These are phyloP conservation scores for Chenopodium berlandieri DNA, from an alignment of 148 eudicot genomes.

Conservation along the genomic window DNA sequence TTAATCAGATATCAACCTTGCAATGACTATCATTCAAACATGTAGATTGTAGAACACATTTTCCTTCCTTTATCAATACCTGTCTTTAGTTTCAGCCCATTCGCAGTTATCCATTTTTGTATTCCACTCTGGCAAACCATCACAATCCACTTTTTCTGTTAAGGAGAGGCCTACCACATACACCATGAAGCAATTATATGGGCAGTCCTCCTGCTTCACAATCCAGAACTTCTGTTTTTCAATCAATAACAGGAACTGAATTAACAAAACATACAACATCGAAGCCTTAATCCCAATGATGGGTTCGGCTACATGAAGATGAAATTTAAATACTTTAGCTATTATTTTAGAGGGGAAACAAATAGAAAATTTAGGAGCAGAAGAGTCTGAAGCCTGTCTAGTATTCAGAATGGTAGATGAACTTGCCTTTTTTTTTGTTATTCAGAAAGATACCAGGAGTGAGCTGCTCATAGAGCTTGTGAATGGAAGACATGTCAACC, in stretches of 20 bases:
- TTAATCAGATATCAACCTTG: neutral
- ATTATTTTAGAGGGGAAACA: no score
- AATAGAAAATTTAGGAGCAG: neutral
- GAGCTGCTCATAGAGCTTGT: constrained; percentile 21
- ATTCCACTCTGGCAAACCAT: neutral
- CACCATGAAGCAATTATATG: constrained; percentile 16
- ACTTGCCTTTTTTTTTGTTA: constrained; percentile 16
- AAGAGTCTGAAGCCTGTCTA: neutral
- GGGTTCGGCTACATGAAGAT: neutral
- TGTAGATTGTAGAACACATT: neutral
- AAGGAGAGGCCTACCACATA: neutral
- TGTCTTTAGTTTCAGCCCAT: constrained; percentile 4
- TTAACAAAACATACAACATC: neutral
- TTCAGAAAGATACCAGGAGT: constrained; percentile 18
- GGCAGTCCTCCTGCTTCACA: constrained; percentile 2
- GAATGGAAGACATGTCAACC: constrained; percentile 18
- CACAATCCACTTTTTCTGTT: neutral
- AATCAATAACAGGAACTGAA: neutral
- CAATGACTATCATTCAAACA: neutral
- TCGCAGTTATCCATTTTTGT: neutral
- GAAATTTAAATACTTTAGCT: no score
- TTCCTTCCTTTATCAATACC: neutral
- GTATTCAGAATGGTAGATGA: neutral
- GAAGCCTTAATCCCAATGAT: no score
- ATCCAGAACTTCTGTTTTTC: constrained; percentile 12